Evolutionary conservation across 352 stramenopile species (phyloP).

Genomic region (Globisporangium orthogonon): DNA sequence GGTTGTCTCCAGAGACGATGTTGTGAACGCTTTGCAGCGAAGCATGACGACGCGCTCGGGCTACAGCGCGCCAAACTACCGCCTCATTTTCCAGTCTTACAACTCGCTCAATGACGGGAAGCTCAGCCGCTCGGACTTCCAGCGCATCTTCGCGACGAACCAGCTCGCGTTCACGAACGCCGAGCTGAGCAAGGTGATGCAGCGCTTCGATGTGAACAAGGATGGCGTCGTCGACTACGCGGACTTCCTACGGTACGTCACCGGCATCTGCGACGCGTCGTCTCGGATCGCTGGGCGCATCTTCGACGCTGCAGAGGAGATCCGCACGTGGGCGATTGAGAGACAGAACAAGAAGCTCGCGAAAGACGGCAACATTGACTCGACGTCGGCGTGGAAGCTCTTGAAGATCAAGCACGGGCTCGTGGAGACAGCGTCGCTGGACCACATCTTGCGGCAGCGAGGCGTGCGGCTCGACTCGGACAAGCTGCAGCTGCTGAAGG

Average conservation of each 20-base stretch:
- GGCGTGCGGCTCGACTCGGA: slow-evolving; percentile 40
- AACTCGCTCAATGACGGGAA: slow-evolving; percentile 63
- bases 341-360: slow-evolving; percentile 71
- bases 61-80: slow-evolving; percentile 62
- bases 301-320: slow-evolving; percentile 51
- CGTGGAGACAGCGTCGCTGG: slow-evolving; percentile 43
- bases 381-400: slow-evolving; percentile 56
- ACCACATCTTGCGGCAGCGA: slow-evolving; percentile 55
- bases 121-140: slow-evolving; percentile 63
- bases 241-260: slow-evolving; percentile 76
- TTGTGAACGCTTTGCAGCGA: slow-evolving; percentile 54
- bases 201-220: slow-evolving; percentile 71
- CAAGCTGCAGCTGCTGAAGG: slow-evolving; percentile 48
- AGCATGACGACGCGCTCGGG: slow-evolving; percentile 61
- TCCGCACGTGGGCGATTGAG: slow-evolving; percentile 66
- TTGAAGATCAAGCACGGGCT: slow-evolving; percentile 53
- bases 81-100: slow-evolving; percentile 71
- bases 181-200: slow-evolving; percentile 75
- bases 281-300: slow-evolving; percentile 45
- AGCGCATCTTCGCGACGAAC: slow-evolving; percentile 58
- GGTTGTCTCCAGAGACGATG: slow-evolving; percentile 40
- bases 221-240: slow-evolving; percentile 73
- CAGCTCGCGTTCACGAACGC: slow-evolving; percentile 67
- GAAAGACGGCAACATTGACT: slow-evolving; percentile 80
- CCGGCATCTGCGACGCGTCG: slow-evolving; percentile 60